Percentiles rank a stretch among this genome's conserved stretches.
phyloP scores from a whole-genome alignment of 805 yeast species.

The Ogataea populi-albae region DNA sequence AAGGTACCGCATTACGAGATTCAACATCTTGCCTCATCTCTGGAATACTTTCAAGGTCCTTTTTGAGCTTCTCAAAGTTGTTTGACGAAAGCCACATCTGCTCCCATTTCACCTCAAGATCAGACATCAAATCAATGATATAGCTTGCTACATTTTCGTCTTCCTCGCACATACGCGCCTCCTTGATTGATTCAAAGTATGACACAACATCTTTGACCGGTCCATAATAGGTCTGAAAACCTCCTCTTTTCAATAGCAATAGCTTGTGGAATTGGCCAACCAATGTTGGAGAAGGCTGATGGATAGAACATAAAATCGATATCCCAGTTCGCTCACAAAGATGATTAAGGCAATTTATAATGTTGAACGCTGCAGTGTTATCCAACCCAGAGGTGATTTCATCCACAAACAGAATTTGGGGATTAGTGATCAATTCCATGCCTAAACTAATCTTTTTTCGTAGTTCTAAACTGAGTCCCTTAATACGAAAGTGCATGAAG shows the following conservation, averaged over 20 bases:
- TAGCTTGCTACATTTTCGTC: slow-evolving; percentile 44
- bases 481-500: slow-evolving; percentile 45
- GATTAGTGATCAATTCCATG: slow-evolving; percentile 47
- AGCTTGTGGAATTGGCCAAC: slow-evolving; percentile 47
- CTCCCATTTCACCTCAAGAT: slow-evolving; percentile 38
- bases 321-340: slow-evolving; percentile 50
- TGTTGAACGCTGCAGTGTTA: slow-evolving; percentile 51
- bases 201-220: slow-evolving; percentile 35
- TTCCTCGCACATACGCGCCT: slow-evolving; percentile 39
- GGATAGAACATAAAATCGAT: slow-evolving; percentile 49
- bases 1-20: too few relatives aligned
- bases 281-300: slow-evolving; percentile 52
- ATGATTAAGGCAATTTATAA: slow-evolving; percentile 42
- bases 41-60: too few relatives aligned
- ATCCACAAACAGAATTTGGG: slow-evolving; percentile 45
- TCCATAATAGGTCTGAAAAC: slow-evolving; percentile 45
- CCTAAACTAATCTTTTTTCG: slow-evolving; percentile 44
- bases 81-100: slow-evolving; percentile 29
- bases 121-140: slow-evolving; percentile 44
- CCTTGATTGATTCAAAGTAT: slow-evolving; percentile 32
- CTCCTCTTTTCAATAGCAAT: slow-evolving; percentile 48
- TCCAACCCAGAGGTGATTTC: slow-evolving; percentile 56
- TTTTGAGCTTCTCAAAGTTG: slow-evolving; percentile 22
- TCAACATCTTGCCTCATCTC: too few relatives aligned
- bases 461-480: slow-evolving; percentile 42